A percentile compares a stretch with the other conserved stretches of the same genome.
phyloP scores from a whole-genome alignment of 495 filamentous ascomycete genomes.

The Penicillium dipodomyicola region DNA sequence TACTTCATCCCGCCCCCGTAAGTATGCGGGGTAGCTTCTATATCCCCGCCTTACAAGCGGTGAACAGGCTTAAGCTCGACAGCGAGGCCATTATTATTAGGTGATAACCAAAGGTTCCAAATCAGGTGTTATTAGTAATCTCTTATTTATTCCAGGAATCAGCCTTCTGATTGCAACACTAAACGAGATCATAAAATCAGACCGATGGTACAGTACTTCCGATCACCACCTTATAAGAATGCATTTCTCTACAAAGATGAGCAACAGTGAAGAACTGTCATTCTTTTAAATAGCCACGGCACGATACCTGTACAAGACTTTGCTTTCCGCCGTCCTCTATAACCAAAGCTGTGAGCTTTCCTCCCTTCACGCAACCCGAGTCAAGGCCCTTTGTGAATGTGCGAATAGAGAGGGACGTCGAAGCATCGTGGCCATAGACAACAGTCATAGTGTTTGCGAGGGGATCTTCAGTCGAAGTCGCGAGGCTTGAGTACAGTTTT shows the following conservation, averaged over 20 bases:
- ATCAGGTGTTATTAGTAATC: no score
- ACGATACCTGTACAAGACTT: slow-evolving; percentile 37
- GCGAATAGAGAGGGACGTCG: slow-evolving; percentile 61
- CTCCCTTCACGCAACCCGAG: slow-evolving; percentile 73
- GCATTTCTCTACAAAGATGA: background rate
- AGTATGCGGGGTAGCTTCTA: no score
- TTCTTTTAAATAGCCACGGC: slow-evolving; percentile 26
- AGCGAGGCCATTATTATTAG: no score
- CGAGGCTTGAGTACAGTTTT: slow-evolving; percentile 26
- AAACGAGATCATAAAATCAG: no score
- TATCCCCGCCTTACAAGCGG: no score
- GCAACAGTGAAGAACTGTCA: background rate
- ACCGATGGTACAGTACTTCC: no score
- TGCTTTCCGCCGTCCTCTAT: slow-evolving; percentile 52
- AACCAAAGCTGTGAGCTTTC: slow-evolving; percentile 71
- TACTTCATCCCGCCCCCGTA: no score
- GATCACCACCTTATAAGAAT: background rate
- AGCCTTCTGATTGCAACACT: no score
- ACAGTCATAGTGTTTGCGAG: slow-evolving; percentile 50
- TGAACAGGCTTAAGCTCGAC: no score
- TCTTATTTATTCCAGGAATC: no score
- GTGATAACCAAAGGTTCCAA: no score
- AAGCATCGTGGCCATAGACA: slow-evolving; percentile 85
- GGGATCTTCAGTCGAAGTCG: slow-evolving; percentile 19
- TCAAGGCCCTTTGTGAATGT: slow-evolving; percentile 83